Conservation (phyloP, 306 rosid genomes). For the Acacia melanoxylon region DNA sequence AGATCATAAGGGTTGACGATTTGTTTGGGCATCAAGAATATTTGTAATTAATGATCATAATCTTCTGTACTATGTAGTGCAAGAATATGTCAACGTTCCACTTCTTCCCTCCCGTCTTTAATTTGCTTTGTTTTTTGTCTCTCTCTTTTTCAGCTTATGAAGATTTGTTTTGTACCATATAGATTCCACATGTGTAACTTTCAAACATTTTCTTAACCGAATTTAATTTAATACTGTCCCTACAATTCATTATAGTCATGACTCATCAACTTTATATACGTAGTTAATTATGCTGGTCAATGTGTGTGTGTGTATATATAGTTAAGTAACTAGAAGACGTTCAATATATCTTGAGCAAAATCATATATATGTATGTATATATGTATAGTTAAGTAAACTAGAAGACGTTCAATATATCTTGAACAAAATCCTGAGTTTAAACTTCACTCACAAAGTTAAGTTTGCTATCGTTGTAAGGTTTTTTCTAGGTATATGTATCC, state of each 20-base stretch:
- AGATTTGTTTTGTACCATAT: neutral
- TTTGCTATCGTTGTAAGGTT: too few species aligned
- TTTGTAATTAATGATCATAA: neutral
- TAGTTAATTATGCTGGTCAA: too few species aligned
- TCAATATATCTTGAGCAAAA: neutral
- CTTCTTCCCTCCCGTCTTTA: neutral
- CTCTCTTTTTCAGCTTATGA: neutral
- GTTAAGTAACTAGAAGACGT: too few species aligned
- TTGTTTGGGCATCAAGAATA: neutral
- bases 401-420: too few species aligned
- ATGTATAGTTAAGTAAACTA: too few species aligned
- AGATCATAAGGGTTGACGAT: neutral
- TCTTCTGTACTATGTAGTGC: neutral
- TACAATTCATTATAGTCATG: neutral
- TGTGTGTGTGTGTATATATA: too few species aligned
- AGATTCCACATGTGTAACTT: neutral
- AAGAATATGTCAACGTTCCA: neutral
- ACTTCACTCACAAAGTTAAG: too few species aligned
- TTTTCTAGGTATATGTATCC: too few species aligned
- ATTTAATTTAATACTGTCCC: neutral
- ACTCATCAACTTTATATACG: neutral
- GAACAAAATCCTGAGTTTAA: neutral
- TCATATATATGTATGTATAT: too few species aligned
- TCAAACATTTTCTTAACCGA: neutral
- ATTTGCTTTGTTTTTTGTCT: neutral